These are phyloP conservation scores for Schrenkiella parvula DNA, from an alignment of 345 rosid genomes.

Conservation along the genomic window DNA sequence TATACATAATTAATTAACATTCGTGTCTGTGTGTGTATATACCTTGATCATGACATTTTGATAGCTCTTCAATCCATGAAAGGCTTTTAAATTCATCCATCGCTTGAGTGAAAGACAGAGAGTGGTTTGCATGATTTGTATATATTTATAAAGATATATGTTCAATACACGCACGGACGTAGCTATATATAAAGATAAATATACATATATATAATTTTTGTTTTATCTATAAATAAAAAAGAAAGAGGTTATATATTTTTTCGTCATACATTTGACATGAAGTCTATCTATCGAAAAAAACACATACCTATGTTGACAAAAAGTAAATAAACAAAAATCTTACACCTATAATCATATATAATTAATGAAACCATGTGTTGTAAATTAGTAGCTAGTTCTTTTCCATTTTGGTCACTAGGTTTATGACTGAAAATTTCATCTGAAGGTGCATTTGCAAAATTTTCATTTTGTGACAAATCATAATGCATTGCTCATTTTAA, in stretches of 20 bases:
- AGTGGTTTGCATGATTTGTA: not conserved
- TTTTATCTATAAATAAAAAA: not conserved
- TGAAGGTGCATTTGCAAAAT: not conserved
- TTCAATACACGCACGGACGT: not conserved
- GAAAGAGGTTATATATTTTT: not conserved
- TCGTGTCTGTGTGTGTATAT: not conserved
- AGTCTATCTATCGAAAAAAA: not conserved
- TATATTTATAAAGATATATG: not conserved
- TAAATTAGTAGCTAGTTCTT: not conserved
- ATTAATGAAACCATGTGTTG: not conserved
- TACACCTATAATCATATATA: not conserved
- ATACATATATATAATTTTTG: not conserved
- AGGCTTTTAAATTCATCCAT: constrained; percentile 10
- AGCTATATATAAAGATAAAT: not conserved
- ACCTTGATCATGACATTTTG: constrained; percentile 12
- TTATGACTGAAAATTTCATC: not conserved
- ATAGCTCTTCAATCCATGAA: constrained; percentile 8
- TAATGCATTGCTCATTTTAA: not conserved
- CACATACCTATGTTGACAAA: not conserved
- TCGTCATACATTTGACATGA: not conserved
- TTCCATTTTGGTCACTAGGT: not conserved
- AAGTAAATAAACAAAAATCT: not conserved
- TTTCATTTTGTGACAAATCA: not conserved
- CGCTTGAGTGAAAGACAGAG: not conserved
- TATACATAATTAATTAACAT: not conserved